phyloP scores from a whole-genome alignment of 768 basidiomycete genomes.

The Tricholoma terreum region DNA sequence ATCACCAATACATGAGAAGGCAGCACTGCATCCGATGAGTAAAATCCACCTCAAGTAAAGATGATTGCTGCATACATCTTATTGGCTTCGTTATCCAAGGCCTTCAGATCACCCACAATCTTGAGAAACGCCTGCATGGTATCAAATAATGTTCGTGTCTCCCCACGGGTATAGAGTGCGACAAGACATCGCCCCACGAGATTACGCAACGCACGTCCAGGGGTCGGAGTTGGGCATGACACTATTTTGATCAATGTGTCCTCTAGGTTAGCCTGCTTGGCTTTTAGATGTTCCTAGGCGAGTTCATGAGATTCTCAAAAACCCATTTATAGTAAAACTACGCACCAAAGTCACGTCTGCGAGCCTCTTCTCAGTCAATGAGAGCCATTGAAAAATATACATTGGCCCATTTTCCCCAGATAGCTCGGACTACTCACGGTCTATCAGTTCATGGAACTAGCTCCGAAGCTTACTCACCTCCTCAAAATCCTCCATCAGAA shows the following conservation, averaged over 20 bases:
- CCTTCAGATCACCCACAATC: conserved; percentile 70
- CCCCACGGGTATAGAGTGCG: conserved; percentile 71
- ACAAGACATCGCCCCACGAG: conserved; percentile 77
- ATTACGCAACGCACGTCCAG: conserved; percentile 84
- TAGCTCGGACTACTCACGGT: conserved; percentile 52
- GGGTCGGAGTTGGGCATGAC: conserved; percentile 55
- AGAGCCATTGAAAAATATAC: conserved; percentile 83
- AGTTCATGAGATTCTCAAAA: conserved; percentile 9
- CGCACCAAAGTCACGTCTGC: conserved; percentile 51
- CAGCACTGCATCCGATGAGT: conserved; percentile 50
- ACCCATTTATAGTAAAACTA: conserved; percentile 4
- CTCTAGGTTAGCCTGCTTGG: conserved; percentile 60
- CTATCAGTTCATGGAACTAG: conserved; percentile 2
- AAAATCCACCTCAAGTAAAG: background rate
- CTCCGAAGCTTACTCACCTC: conserved; percentile 19
- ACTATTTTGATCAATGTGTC: conserved; percentile 65
- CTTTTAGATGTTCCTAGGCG: conserved; percentile 63
- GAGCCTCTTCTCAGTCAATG: conserved; percentile 58
- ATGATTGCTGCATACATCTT: conserved; percentile 54
- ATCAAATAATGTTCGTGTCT: conserved; percentile 84
- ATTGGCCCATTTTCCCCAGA: conserved; percentile 76
- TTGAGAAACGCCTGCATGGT: conserved; percentile 76
- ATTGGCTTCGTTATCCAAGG: conserved; percentile 54
- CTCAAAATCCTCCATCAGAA: conserved; percentile 26
- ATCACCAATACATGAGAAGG: conserved; percentile 85